phyloP scores from a whole-genome alignment of 768 basidiomycete species.

The Auricularia cornea region DNA sequence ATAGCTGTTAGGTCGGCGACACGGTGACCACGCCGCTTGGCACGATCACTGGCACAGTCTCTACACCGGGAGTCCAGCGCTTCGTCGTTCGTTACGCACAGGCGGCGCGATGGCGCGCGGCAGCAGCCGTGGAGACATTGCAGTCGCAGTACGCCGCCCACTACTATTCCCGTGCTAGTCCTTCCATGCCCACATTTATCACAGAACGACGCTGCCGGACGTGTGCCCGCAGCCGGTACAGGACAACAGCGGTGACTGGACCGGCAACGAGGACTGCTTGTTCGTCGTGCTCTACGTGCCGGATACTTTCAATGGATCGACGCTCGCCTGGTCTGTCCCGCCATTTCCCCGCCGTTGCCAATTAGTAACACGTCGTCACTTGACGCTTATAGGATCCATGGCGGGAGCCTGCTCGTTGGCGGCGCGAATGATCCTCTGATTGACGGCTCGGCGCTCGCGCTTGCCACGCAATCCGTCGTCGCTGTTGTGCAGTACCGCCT shows the following conservation, averaged over 20 bases:
- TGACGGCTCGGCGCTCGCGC: conserved; percentile 68
- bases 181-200: too few relatives aligned
- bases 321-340: conserved; percentile 49
- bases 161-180: not conserved
- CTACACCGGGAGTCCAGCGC: not conserved
- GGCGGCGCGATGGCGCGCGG: not conserved
- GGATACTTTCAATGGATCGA: conserved; percentile 31
- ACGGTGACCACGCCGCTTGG: not conserved
- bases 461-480: conserved; percentile 67
- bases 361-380: not conserved
- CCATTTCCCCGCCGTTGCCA: not conserved
- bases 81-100: not conserved
- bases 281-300: conserved; percentile 72
- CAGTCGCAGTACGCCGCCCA: not conserved
- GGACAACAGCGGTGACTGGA: conserved; percentile 33
- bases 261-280: conserved; percentile 70
- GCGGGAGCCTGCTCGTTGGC: conserved; percentile 73
- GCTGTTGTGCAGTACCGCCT: conserved; percentile 81
- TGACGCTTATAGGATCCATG: conserved; percentile 61
- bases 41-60: not conserved
- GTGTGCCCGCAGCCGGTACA: conserved; percentile 57
- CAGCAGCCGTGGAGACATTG: not conserved
- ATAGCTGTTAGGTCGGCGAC: not conserved
- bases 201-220: conserved; percentile 42
- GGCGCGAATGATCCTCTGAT: conserved; percentile 64